Conservation (phyloP, 73 alveolate species). For the Stentor roeselii region DNA sequence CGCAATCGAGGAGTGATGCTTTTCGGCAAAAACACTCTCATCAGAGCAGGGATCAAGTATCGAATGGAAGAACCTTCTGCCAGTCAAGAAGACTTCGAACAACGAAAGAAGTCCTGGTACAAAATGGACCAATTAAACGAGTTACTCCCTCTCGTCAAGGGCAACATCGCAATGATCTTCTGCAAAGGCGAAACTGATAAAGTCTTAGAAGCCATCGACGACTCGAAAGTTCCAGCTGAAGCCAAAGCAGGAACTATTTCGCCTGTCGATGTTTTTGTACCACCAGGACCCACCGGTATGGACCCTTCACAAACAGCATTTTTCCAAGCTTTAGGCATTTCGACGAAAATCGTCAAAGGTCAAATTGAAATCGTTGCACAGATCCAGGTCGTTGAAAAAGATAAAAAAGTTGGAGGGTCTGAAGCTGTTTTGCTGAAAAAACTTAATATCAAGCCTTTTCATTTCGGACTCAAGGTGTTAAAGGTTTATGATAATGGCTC, state of each 20-base stretch:
- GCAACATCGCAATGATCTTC: slow-evolving; percentile 89
- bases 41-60: slow-evolving; percentile 60
- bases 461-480: slow-evolving; percentile 79
- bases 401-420: slow-evolving; percentile 90
- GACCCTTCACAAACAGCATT: slow-evolving; percentile 98
- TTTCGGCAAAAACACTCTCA: slow-evolving; percentile 77
- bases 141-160: slow-evolving; percentile 42
- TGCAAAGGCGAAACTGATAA: slow-evolving; percentile 86
- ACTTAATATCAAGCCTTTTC: slow-evolving; percentile 97
- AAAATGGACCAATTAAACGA: slow-evolving; percentile 40
- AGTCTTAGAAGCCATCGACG: slow-evolving; percentile 70
- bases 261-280: slow-evolving; percentile 95
- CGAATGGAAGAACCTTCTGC: slow-evolving; percentile 49
- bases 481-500: slow-evolving; percentile 94
- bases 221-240: slow-evolving; percentile 84
- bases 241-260: slow-evolving; percentile 97
- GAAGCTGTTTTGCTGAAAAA: slow-evolving; percentile 96
- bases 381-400: slow-evolving; percentile 71
- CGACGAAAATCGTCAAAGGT: slow-evolving; percentile 99
- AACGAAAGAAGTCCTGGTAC: slow-evolving; percentile 60
- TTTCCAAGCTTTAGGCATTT: slow-evolving; percentile 95
- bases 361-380: slow-evolving; percentile 97
- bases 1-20: slow-evolving; percentile 68
- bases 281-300: slow-evolving; percentile 99
- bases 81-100: slow-evolving; percentile 54